Evolutionary conservation across 371 early-diverging fungal genomes (phyloP), one percentile per base, ranked within the genome.

Genomic region (Actinomortierella ambigua): DNA sequence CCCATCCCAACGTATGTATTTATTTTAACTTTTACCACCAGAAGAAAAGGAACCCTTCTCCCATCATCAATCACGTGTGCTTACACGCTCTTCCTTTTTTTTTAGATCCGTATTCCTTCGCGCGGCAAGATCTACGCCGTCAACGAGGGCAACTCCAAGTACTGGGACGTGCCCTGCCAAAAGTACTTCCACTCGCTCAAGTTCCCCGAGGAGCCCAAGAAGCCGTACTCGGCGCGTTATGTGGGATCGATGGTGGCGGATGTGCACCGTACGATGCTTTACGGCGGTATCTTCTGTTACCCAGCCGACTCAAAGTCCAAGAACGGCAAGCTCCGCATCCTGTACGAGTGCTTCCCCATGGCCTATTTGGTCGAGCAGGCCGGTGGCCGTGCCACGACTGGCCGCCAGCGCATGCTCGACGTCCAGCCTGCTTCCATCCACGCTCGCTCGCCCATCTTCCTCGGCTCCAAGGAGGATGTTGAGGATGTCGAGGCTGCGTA

Each of bases 321-420:
- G 83, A 85, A 87, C 29, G 98, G 95, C 69, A 98, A 98, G 80
- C 92, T 98, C 60, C 87, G 98, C 65, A 86, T 97, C 47, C 85
- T 98, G 28, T 98, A 98, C 80, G 98, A 98, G 85, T 93, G 96
- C 64, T 98, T 97, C 88, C 98, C 98, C 20, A 98, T 98, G 98
- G 89, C 98, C 3, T 89, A 88, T 63, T 77, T 98, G 59, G 82
- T 95, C 48, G 98, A 98, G 79, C 93, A 95, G 69, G 97, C 97
- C 11, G 98, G 98, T 53, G 98, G 98, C 50, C 90, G 89, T 68
- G 94, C 98, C 4, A 82, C 88, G 28, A 95, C 93, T 18, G 98
- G 98, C 51, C 83, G 77, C 23, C 68, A 82, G 76, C 70, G 93
- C 43, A 92, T 96, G 77, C 77, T 98, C 57, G 97, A 97, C 67